Percentiles rank a stretch among this genome's conserved stretches.
phyloP scores from a whole-genome alignment of 495 filamentous ascomycete species.

The Parathielavia appendiculata region DNA sequence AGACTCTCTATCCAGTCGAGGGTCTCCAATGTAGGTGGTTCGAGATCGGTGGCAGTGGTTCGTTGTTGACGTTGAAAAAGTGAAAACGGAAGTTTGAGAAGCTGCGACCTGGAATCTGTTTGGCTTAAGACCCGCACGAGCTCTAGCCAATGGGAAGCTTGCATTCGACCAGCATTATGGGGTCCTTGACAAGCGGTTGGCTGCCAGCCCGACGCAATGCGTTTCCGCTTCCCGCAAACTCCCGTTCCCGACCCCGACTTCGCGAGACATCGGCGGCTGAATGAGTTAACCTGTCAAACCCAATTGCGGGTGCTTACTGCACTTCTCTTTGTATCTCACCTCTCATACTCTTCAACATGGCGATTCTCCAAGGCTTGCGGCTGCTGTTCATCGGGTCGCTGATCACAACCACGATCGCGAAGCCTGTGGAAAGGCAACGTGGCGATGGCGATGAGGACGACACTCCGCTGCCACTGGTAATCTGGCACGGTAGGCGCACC shows the following conservation, averaged over 20 bases:
- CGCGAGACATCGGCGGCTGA: neutral
- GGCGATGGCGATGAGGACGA: conserved; percentile 39
- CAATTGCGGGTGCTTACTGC: neutral
- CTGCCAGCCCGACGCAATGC: neutral
- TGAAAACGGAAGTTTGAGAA: too few relatives aligned
- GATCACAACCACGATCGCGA: conserved; percentile 24
- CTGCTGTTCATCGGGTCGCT: conserved; percentile 30
- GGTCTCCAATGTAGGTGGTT: too few relatives aligned
- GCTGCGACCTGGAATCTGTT: too few relatives aligned
- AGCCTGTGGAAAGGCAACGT: conserved; percentile 18
- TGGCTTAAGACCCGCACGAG: too few relatives aligned
- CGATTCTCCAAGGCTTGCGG: conserved; percentile 16
- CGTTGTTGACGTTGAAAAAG: too few relatives aligned
- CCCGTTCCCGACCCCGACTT: neutral
- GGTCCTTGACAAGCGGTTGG: neutral
- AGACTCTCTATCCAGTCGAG: too few relatives aligned
- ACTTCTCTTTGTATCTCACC: conserved; percentile 1
- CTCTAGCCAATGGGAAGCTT: too few relatives aligned
- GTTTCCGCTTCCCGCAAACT: neutral
- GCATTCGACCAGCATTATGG: too few relatives aligned
- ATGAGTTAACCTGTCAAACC: neutral
- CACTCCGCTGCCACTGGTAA: conserved; percentile 73
- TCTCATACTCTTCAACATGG: conserved; percentile 13
- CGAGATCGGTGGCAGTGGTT: too few relatives aligned
- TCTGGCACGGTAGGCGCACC: conserved; percentile 76